Base-by-base conservation (phyloP, 257 asterid genomes). In the Craterostigma plantagineum region DNA sequence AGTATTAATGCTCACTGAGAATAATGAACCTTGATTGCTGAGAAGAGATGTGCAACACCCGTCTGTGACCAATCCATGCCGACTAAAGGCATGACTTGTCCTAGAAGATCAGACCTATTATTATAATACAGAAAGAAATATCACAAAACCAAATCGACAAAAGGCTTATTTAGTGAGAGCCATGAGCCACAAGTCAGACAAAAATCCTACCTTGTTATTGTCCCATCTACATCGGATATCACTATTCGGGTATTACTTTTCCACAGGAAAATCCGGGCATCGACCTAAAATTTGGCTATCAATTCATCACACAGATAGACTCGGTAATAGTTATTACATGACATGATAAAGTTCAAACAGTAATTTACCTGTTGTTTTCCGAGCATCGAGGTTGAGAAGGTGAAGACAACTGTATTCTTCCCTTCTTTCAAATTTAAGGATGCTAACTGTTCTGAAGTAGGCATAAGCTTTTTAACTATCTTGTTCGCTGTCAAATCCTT, bases 151-250 rank as follows among this genome's bases (percentile, higher is more conserved):
- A 12, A 15, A 34, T 18, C 35, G 33, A 27, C 10, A 43, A 38
- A 6, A 35, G 40, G 18, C 37, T 12, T 48, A 42, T 46, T 27
- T 16, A 49, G 43, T 49, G 9, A 42, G 45, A 10, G 39, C 10
- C 30, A 18, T 37, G 10, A 36, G 40, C 40, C 34, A 52, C 18
- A 52, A 39, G 34, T 23, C 46, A 57, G 12, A 35, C 15, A 35
- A 49, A n/a, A 56, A 35, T 7, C 46, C 51, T 65, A 90, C 98
- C 93, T 59, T 13, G 98, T 90, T 62, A 90, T 90, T 40, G 98
- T 90, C 52, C 98, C 98, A 60, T 90, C 98, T 46, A 90, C 98
- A 63, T 90, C 98, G 46, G 98, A 90, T 65, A 90, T 83, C 63
- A 83, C 95, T 41, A 87, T 63, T 18, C 72, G 75, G 16, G 81